A percentile compares a stretch with the other conserved stretches of the same genome.
Evolutionary conservation across 179 eudicot species (phyloP).

Genomic region (Silene noctiflora): DNA sequence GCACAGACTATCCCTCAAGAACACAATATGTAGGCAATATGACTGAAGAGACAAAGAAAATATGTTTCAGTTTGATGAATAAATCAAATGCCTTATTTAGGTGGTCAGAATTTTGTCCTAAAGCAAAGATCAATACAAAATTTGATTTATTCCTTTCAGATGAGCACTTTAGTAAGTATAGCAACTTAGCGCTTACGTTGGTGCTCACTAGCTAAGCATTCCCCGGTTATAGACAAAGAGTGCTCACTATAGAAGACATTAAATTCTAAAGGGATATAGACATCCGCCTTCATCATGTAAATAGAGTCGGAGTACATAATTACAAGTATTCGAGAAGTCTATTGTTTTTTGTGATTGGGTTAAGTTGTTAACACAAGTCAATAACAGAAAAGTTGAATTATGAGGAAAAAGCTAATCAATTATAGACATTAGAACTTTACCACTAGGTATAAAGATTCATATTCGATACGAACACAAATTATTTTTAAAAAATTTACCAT

Average conservation of each 20-base stretch:
- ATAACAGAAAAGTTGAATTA: background rate
- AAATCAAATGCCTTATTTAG: background rate
- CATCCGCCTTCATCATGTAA: background rate
- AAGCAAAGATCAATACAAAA: background rate
- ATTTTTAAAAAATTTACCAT: slow-evolving; percentile 43
- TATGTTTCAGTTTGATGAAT: background rate
- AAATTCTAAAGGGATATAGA: background rate
- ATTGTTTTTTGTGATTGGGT: background rate
- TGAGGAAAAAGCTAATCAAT: background rate
- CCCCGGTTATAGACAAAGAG: background rate
- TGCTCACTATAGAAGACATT: background rate
- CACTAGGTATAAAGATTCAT: background rate
- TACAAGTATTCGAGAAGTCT: background rate
- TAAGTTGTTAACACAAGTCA: background rate
- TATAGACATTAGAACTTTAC: background rate
- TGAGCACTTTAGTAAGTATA: background rate
- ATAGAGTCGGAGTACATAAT: background rate
- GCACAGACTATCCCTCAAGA: background rate
- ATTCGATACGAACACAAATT: background rate
- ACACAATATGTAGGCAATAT: background rate
- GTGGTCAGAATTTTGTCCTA: background rate
- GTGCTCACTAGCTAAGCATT: background rate
- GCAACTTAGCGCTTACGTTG: background rate
- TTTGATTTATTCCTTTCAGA: background rate
- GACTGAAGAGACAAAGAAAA: background rate